These are phyloP conservation scores for Polygonum aviculare DNA, from an alignment of 148 eudicot genomes.

Conservation along the genomic window DNA sequence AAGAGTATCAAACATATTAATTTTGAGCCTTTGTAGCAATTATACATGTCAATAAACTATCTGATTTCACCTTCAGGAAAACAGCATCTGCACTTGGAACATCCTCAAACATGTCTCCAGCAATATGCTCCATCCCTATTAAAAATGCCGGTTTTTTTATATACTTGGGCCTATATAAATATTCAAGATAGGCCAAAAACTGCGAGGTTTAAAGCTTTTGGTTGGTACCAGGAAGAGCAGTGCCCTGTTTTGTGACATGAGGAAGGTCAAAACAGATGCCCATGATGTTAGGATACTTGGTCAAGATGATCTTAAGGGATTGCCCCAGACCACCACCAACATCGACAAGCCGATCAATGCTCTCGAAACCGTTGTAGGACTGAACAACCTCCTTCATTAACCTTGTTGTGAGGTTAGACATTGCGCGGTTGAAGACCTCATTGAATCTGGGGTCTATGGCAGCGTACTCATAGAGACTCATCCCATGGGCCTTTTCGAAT, in stretches of 20 bases:
- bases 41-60: no score
- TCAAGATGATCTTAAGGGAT: conserved; percentile 19
- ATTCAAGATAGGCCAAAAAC: no score
- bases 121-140: not conserved
- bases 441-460: conserved; percentile 18
- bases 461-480: conserved; percentile 22
- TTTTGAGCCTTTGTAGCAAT: no score
- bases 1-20: no score
- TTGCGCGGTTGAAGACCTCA: conserved; percentile 30
- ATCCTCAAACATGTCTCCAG: not conserved
- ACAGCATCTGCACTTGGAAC: not conserved
- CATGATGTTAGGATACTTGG: conserved; percentile 23
- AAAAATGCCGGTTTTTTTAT: no score
- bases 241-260: conserved; percentile 20
- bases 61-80: conserved; percentile 2
- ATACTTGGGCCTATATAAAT: no score
- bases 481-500: conserved; percentile 26
- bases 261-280: conserved; percentile 29
- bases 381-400: conserved; percentile 20
- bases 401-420: conserved; percentile 20
- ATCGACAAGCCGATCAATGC: conserved; percentile 20
- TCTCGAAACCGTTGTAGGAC: conserved; percentile 26
- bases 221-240: conserved; percentile 13
- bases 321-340: conserved; percentile 39
- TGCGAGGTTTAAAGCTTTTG: not conserved